Evolutionary conservation across 1,139 yeast species (phyloP).

Genomic region (Lodderomyces metapsilosis): DNA sequence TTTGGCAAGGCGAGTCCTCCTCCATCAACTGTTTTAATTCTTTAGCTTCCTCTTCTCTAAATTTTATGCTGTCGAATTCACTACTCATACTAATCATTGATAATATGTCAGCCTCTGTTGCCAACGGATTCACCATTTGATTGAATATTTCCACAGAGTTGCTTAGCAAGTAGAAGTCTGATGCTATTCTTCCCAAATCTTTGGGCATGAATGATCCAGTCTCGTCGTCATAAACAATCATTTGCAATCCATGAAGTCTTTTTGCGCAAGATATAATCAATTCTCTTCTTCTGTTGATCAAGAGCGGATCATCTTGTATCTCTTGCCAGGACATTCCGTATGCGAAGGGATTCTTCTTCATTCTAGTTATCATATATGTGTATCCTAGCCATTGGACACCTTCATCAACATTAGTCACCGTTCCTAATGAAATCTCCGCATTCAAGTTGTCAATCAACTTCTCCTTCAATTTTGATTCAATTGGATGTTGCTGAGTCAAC

Average conservation of each 20-base stretch:
- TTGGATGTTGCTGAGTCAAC: constrained; percentile 93
- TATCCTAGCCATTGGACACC: constrained; percentile 97
- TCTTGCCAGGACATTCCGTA: constrained; percentile 94
- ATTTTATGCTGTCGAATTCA: constrained; percentile 88
- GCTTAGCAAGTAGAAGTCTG: constrained; percentile 85
- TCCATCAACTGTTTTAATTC: constrained; percentile 70
- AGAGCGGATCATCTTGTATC: constrained; percentile 74
- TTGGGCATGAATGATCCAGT: constrained; percentile 80
- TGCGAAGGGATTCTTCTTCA: constrained; percentile 90
- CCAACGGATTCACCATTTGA: constrained; percentile 76
- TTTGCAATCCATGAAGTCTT: constrained; percentile 77
- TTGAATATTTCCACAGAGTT: constrained; percentile 89
- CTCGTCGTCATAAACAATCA: constrained; percentile 89
- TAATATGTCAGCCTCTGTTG: constrained; percentile 89
- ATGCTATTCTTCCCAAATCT: constrained; percentile 91
- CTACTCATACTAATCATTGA: constrained; percentile 90
- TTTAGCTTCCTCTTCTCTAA: constrained; percentile 79
- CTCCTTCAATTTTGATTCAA: constrained; percentile 77
- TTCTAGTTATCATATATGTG: constrained; percentile 89
- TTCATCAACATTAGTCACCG: constrained; percentile 91
- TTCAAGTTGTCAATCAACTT: constrained; percentile 88
- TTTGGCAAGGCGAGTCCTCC: constrained; percentile 70
- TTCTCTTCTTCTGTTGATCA: constrained; percentile 69
- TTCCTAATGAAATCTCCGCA: constrained; percentile 94
- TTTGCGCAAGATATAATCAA: constrained; percentile 81